These are phyloP conservation scores for Hypoxylon sp. DNA, from an alignment of 2,329 filamentous ascomycete species.

Conservation along the genomic window DNA sequence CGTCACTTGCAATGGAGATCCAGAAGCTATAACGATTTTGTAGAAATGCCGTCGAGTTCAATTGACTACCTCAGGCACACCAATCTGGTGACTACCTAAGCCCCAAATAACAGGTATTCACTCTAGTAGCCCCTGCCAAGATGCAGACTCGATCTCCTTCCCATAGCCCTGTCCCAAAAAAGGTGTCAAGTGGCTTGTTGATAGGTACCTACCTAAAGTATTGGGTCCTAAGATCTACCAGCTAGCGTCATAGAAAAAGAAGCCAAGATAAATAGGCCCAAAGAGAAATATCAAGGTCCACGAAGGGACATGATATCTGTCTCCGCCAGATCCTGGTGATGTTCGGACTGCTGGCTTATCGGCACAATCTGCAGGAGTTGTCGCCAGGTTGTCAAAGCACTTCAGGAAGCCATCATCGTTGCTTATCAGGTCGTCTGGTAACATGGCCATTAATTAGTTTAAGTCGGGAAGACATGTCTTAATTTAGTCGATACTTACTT, in stretches of 20 bases:
- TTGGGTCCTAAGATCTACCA: neutral
- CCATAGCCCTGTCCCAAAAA: neutral
- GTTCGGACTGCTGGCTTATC: neutral
- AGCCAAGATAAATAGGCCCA: neutral
- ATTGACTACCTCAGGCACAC: neutral
- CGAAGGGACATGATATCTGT: neutral
- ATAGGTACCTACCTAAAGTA: neutral
- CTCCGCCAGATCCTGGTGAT: neutral
- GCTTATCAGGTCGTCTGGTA: conserved; percentile 8
- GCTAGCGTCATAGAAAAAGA: neutral
- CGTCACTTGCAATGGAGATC: too few relatives aligned
- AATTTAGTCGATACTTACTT: neutral
- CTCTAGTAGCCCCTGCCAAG: neutral
- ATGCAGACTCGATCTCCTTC: neutral
- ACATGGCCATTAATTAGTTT: neutral
- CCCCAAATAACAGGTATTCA: neutral
- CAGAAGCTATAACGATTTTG: too few relatives aligned
- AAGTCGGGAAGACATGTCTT: neutral
- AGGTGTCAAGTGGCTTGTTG: neutral
- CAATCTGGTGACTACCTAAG: neutral
- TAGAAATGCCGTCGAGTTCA: neutral
- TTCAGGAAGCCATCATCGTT: conserved; percentile 11
- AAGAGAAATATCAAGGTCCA: neutral
- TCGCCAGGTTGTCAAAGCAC: conserved; percentile 9
- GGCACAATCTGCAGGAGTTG: conserved; percentile 10